These are phyloP conservation scores for Cryptococcus amylolentus DNA, from an alignment of 1,284 basidiomycete species.

Conservation along the genomic window DNA sequence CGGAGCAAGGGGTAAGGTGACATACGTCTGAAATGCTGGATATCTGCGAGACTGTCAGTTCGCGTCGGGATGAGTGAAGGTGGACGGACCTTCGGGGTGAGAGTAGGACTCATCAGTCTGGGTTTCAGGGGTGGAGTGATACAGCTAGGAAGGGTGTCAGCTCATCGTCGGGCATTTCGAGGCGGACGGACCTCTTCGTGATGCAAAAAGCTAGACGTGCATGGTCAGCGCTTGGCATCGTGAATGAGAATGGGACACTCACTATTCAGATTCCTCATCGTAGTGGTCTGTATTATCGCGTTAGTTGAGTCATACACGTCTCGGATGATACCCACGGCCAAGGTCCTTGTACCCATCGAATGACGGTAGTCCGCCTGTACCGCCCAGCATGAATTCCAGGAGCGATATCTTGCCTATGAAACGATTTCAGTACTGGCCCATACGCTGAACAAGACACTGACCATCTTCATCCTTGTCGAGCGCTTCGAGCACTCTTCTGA, in stretches of 20 bases:
- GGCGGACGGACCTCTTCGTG: slow-evolving; percentile 68
- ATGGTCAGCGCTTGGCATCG: not conserved
- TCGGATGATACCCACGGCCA: slow-evolving; percentile 63
- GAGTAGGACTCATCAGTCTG: slow-evolving; percentile 92
- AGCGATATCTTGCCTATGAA: slow-evolving; percentile 60
- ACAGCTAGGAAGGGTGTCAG: slow-evolving; percentile 60
- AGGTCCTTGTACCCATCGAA: slow-evolving; percentile 86
- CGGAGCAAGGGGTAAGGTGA: not conserved
- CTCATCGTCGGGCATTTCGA: not conserved
- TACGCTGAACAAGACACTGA: slow-evolving; percentile 14
- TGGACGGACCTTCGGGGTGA: slow-evolving; percentile 72
- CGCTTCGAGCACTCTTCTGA: slow-evolving; percentile 65
- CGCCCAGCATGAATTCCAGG: slow-evolving; percentile 75
- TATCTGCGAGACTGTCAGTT: slow-evolving; percentile 19
- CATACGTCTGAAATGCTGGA: slow-evolving; percentile 43
- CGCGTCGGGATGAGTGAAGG: not conserved
- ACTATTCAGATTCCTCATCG: slow-evolving; percentile 55
- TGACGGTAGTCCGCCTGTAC: slow-evolving; percentile 70
- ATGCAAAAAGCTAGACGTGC: slow-evolving; percentile 64
- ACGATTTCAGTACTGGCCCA: not conserved
- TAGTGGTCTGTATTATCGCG: slow-evolving; percentile 37
- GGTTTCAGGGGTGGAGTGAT: slow-evolving; percentile 91
- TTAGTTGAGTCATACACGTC: not conserved
- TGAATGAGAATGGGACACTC: slow-evolving; percentile 16
- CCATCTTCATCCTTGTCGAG: slow-evolving; percentile 78